Base-by-base conservation (phyloP, 2,329 filamentous ascomycete species). In the Colletotrichum lupini region DNA sequence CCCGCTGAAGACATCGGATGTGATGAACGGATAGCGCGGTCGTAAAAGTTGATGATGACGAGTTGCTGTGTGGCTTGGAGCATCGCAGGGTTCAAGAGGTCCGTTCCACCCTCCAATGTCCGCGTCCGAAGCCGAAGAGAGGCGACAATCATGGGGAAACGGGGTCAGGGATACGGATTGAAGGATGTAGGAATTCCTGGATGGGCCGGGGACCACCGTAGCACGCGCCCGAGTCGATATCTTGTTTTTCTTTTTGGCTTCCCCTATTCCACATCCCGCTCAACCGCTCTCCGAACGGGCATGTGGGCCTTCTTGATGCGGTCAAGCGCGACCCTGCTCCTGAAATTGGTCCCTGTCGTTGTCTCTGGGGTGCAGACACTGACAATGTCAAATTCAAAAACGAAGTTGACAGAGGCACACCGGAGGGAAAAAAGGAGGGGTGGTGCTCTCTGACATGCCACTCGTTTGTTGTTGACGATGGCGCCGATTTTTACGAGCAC, bases 1-100 rank as follows among this genome's bases (percentile, higher is more conserved):
- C 58, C 37, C 53, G n/a, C 30, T 16, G 14, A 53, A 19, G 30
- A 24, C 30, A 58, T 46, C 52, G 19, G 53, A 59, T 59, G 69
- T 53, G 22, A 68, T 58, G 59, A 35, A 24, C 58, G 52, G 55
- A 70, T 53, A 24, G 22, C 24, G 61, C 52, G 64, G 57, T 42
- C 16, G 35, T 52, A 42, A 26, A 57, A n/a, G 32, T 12, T 35
- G 58, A 58, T 35, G 52, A 58, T 62, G 57, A 62, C 57, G 57
- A 61, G 64, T 68, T 72, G 37, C 35, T 55, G 68, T 55, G 65
- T 68, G 65, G 69, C 69, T 68, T 72, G 65, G 69, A 72, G 32
- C 24, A 61, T 49, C 16, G 49, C 64, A 61, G 63, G 63, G 62
- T 53, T 59, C 16, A 63, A 62, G 42, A 26, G 67, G 35, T 16